Evolutionary conservation across 2,329 filamentous ascomycete species (phyloP).

Genomic region (Teratosphaeria destructans): DNA sequence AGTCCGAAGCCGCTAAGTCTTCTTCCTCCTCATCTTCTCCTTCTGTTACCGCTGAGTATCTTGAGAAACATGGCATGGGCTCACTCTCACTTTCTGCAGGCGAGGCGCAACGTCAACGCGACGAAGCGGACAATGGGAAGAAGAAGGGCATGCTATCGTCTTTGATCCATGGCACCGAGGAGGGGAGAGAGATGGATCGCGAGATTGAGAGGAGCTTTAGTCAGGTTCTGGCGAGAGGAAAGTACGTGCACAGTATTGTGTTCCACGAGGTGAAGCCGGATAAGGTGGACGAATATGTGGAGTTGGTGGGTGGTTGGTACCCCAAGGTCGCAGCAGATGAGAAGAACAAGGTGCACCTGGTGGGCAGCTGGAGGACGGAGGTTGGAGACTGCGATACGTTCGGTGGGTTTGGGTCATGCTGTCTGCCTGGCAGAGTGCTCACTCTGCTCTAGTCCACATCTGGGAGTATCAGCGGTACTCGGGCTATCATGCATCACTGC

Average conservation of each 20-base stretch:
- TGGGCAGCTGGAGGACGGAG: slow-evolving; percentile 96
- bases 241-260: slow-evolving; percentile 97
- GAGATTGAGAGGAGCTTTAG: slow-evolving; percentile 96
- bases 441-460: slow-evolving; percentile 66
- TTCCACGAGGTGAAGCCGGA: slow-evolving; percentile 94
- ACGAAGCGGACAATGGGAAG: slow-evolving; percentile 46
- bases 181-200: slow-evolving; percentile 84
- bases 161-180: slow-evolving; percentile 93
- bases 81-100: slow-evolving; percentile 48
- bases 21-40: slow-evolving; percentile 34
- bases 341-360: slow-evolving; percentile 89
- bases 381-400: slow-evolving; percentile 97
- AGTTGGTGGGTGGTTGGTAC: slow-evolving; percentile 85
- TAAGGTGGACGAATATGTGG: slow-evolving; percentile 87
- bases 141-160: slow-evolving; percentile 60
- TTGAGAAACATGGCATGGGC: slow-evolving; percentile 40
- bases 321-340: slow-evolving; percentile 73
- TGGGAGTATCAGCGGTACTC: slow-evolving; percentile 99
- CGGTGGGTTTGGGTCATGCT: slow-evolving; percentile 45
- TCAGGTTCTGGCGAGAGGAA: slow-evolving; percentile 85
- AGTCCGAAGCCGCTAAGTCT: slow-evolving; percentile 35
- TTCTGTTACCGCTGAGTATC: slow-evolving; percentile 17
- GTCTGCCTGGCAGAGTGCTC: not conserved
- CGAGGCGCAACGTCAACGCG: slow-evolving; percentile 48
- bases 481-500: slow-evolving; percentile 85